phyloP scores from a whole-genome alignment of 2,329 filamentous ascomycete genomes.

The Didymellaceae sp. region DNA sequence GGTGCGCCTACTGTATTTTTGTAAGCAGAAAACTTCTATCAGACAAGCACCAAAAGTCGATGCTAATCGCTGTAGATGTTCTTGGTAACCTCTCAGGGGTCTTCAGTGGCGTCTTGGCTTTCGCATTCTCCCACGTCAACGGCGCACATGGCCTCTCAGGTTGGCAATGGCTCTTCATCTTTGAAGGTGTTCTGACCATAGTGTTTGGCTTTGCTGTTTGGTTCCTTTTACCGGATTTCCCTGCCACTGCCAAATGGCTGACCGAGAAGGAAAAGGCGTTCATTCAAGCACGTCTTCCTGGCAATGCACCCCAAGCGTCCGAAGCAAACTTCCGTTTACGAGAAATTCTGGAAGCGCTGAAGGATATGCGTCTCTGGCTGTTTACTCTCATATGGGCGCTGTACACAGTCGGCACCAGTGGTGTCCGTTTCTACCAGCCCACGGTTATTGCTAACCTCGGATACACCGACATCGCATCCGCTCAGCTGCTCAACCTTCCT shows the following conservation, averaged over 20 bases:
- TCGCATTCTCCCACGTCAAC: slow-evolving; percentile 64
- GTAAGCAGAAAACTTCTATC: slow-evolving; percentile 8
- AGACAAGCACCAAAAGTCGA: no score
- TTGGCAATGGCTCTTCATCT: slow-evolving; percentile 34
- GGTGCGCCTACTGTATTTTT: slow-evolving; percentile 20
- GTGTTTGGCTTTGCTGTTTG: slow-evolving; percentile 19
- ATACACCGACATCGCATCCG: slow-evolving; percentile 22
- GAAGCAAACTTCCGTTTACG: slow-evolving; percentile 56
- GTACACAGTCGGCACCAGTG: slow-evolving; percentile 37
- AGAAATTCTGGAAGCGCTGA: slow-evolving; percentile 55
- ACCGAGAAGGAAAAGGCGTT: slow-evolving; percentile 54
- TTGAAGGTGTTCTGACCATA: slow-evolving; percentile 24
- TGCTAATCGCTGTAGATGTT: slow-evolving; percentile 34
- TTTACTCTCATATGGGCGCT: slow-evolving; percentile 56
- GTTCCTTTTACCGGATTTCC: slow-evolving; percentile 26
- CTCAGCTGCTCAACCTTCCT: slow-evolving; percentile 21
- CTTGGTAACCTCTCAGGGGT: slow-evolving; percentile 62
- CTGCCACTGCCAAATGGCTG: slow-evolving; percentile 36
- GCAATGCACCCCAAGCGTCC: slow-evolving; percentile 51
- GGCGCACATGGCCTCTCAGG: slow-evolving; percentile 56
- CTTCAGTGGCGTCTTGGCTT: slow-evolving; percentile 64
- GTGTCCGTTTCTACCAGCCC: slow-evolving; percentile 32
- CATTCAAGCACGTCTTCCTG: slow-evolving; percentile 53
- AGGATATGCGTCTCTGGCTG: slow-evolving; percentile 58
- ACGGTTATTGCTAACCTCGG: slow-evolving; percentile 33